Evolutionary conservation across 2,329 filamentous ascomycete species (phyloP), one percentile per base, ranked within the genome.

Genomic region (Aspergillus sp.): DNA sequence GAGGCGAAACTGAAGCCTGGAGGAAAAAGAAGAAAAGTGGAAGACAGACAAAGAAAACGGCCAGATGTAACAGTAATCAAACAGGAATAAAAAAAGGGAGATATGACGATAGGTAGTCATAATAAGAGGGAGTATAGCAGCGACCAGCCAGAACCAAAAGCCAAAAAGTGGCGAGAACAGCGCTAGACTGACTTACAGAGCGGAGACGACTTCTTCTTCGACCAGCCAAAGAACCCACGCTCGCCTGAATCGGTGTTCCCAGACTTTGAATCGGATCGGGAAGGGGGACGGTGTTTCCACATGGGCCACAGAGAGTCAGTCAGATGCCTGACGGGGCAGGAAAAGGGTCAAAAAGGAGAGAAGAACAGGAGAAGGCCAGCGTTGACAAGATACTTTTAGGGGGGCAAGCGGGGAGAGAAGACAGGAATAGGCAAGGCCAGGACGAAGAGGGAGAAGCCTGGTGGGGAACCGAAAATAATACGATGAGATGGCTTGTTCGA

Each of bases 201-300:
- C 58, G 67, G 65, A 66, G 71, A 70, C 64, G 71, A 70, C 64
- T 72, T 73, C 67, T 76, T 77, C 64, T 70, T 75, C 31, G 73
- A 71, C 62, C 76, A 74, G 54, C 73, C 74, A 68, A 77, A 72
- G 63, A 76, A 71, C 59, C 71, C 70, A 64, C 74, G 71, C 60
- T 74, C 71, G 67, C 69, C 69, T 62, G 74, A 72, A 70, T 77
- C 73, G 66, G 55, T 53, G 65, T 63, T 75, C 69, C 74, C 74
- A 71, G 74, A 69, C 65, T 71, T 71, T 64, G 73, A 71, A 69
- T 79, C 75, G 66, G 73, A 74, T 75, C 73, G 76, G 72, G 75
- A 71, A 60, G 76, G 75, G 54, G 71, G 70, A 63, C 74, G 75
- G 71, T 74, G 73, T 73, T 78, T 78, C 76, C 76, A 78, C 76